Evolutionary conservation across 2,329 filamentous ascomycete species (phyloP).

Genomic region (Fusarium sp.): DNA sequence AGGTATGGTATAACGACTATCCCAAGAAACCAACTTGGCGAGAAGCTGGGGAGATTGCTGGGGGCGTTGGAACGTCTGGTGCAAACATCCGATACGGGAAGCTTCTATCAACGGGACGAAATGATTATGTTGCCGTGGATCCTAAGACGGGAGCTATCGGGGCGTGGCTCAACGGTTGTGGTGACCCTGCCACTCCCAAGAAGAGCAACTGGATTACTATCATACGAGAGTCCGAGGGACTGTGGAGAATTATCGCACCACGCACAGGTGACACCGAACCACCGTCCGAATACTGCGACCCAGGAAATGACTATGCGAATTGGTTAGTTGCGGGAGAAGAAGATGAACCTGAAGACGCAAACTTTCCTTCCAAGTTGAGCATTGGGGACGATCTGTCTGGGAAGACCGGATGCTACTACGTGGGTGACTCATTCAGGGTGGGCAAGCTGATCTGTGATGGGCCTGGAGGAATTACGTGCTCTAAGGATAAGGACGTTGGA

Average conservation of each 20-base stretch:
- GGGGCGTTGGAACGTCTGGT: conserved; percentile 13
- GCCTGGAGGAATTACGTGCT: conserved; percentile 9
- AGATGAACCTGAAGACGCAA: background rate
- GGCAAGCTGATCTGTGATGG: conserved; percentile 15
- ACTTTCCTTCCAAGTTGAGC: background rate
- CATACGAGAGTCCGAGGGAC: background rate
- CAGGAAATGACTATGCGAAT: too few relatives aligned
- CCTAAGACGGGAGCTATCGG: conserved; percentile 13
- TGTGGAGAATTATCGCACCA: background rate
- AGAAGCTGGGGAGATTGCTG: conserved; percentile 5
- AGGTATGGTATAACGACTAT: conserved; percentile 28
- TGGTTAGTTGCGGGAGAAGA: accelerated
- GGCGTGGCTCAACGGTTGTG: conserved; percentile 25
- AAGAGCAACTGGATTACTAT: conserved; percentile 7
- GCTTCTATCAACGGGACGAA: background rate
- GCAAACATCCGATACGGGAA: conserved; percentile 16
- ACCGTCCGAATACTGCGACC: background rate
- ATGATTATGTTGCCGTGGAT: conserved; percentile 25
- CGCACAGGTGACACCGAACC: background rate
- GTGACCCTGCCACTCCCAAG: background rate
- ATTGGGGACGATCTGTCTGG: background rate
- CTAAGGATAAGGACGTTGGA: background rate
- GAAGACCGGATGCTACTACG: background rate
- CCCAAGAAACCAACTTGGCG: conserved; percentile 8
- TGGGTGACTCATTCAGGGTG: background rate